Percentiles rank a stretch among this genome's conserved stretches.
phyloP scores from a whole-genome alignment of 2,329 filamentous ascomycete species.

The Ramularia collo-cygni region DNA sequence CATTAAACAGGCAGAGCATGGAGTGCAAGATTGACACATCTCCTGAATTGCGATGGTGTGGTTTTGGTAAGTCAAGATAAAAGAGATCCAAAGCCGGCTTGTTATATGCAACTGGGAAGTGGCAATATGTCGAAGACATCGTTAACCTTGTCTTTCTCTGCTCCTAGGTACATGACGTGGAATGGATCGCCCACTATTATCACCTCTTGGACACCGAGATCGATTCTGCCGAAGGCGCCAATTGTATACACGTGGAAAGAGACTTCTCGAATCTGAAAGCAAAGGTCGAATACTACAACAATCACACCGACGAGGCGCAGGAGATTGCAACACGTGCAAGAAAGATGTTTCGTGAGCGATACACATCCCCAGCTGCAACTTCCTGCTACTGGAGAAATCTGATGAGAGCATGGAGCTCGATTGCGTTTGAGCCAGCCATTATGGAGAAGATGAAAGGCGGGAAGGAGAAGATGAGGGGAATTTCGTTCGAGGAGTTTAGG shows the following conservation, averaged over 20 bases:
- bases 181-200: slow-evolving; percentile 25
- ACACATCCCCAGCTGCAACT: slow-evolving; percentile 23
- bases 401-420: slow-evolving; percentile 19
- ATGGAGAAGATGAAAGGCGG: slow-evolving; percentile 6
- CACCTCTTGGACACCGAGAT: slow-evolving; percentile 18
- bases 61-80: too few species aligned
- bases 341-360: slow-evolving; percentile 19
- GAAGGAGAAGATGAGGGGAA: slow-evolving; percentile 15
- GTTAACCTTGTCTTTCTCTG: too few species aligned
- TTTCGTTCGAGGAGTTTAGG: slow-evolving; percentile 20
- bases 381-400: slow-evolving; percentile 27
- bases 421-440: slow-evolving; percentile 18
- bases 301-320: slow-evolving; percentile 16
- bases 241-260: slow-evolving; percentile 19
- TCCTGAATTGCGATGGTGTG: slow-evolving; percentile 24
- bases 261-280: slow-evolving; percentile 22
- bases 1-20: slow-evolving; percentile 15
- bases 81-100: too few species aligned
- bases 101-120: too few species aligned
- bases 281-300: slow-evolving; percentile 19
- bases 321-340: slow-evolving; percentile 16
- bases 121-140: too few species aligned
- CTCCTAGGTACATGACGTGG: slow-evolving; percentile 23
- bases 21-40: slow-evolving; percentile 25
- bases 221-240: slow-evolving; percentile 7